Conservation (phyloP, 768 basidiomycete genomes). For the Boletales sp. region DNA sequence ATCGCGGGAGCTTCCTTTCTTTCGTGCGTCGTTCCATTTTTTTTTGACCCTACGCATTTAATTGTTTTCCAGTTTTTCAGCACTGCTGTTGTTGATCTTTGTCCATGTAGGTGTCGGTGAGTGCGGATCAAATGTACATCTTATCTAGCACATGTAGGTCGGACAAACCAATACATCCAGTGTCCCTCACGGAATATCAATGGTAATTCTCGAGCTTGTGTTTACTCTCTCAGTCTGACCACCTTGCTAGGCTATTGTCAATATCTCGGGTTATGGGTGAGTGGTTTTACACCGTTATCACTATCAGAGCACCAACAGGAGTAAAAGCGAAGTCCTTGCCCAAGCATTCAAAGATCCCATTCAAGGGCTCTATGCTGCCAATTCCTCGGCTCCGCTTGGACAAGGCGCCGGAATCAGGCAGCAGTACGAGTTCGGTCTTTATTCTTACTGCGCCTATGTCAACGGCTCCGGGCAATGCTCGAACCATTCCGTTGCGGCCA, state of each 20-base stretch:
- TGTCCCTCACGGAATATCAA: slow-evolving; percentile 66
- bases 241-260: slow-evolving; percentile 53
- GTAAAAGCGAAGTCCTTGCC: slow-evolving; percentile 46
- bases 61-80: slow-evolving; percentile 21
- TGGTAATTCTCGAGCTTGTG: slow-evolving; percentile 46
- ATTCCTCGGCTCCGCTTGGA: slow-evolving; percentile 60
- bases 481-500: slow-evolving; percentile 53
- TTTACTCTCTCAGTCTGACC: slow-evolving; percentile 13
- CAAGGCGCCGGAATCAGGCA: slow-evolving; percentile 58
- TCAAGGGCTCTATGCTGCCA: slow-evolving; percentile 59
- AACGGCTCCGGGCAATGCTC: slow-evolving; percentile 62
- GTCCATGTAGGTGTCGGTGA: slow-evolving; percentile 57
- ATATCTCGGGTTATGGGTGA: slow-evolving; percentile 71
- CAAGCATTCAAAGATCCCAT: slow-evolving; percentile 55
- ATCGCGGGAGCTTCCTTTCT: slow-evolving; percentile 68
- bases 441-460: slow-evolving; percentile 74
- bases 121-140: slow-evolving; percentile 16
- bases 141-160: slow-evolving; percentile 44
- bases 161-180: slow-evolving; percentile 78
- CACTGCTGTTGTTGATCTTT: slow-evolving; percentile 68
- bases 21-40: slow-evolving; percentile 47
- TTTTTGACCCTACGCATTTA: slow-evolving; percentile 8
- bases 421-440: slow-evolving; percentile 76
- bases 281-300: slow-evolving; percentile 13
- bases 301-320: not conserved